phyloP scores from a whole-genome alignment of 768 basidiomycete species.

The Amanita inopinata region DNA sequence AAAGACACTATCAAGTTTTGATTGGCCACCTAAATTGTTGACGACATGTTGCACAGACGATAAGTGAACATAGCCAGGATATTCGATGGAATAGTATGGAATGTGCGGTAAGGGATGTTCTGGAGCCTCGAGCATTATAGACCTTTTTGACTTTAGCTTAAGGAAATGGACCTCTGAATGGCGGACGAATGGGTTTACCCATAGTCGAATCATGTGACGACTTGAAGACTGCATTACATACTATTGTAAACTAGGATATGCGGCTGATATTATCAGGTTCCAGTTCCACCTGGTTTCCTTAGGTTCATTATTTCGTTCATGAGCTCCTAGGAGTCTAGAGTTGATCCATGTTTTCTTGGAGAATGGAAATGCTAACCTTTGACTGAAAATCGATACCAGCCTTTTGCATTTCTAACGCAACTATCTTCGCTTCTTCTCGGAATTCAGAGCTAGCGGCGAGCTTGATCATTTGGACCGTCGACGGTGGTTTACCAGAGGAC shows the following conservation, averaged over 20 bases:
- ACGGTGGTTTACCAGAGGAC: slow-evolving; percentile 32
- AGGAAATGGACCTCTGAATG: no score
- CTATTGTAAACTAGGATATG: no score
- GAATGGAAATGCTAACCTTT: slow-evolving; percentile 29
- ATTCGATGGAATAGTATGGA: slow-evolving; percentile 76
- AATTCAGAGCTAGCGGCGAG: slow-evolving; percentile 46
- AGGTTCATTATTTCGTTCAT: slow-evolving; percentile 32
- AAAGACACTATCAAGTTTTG: slow-evolving; percentile 69
- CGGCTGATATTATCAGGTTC: not conserved
- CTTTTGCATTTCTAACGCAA: slow-evolving; percentile 42
- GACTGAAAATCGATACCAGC: slow-evolving; percentile 52
- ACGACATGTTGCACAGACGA: slow-evolving; percentile 55
- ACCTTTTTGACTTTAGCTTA: no score
- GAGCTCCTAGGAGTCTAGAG: slow-evolving; percentile 29
- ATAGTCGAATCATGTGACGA: slow-evolving; percentile 6
- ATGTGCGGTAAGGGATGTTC: slow-evolving; percentile 41
- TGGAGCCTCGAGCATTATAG: slow-evolving; percentile 16
- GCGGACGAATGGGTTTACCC: no score
- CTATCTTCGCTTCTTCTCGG: slow-evolving; percentile 31
- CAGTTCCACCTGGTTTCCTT: not conserved
- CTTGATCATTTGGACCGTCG: slow-evolving; percentile 43
- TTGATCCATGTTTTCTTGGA: not conserved
- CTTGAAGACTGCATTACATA: no score
- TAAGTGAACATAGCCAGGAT: slow-evolving; percentile 74
- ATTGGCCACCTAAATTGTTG: slow-evolving; percentile 58